Conservation (phyloP, 2,329 filamentous ascomycete species). For the Ceratocystis diversiconidia region DNA sequence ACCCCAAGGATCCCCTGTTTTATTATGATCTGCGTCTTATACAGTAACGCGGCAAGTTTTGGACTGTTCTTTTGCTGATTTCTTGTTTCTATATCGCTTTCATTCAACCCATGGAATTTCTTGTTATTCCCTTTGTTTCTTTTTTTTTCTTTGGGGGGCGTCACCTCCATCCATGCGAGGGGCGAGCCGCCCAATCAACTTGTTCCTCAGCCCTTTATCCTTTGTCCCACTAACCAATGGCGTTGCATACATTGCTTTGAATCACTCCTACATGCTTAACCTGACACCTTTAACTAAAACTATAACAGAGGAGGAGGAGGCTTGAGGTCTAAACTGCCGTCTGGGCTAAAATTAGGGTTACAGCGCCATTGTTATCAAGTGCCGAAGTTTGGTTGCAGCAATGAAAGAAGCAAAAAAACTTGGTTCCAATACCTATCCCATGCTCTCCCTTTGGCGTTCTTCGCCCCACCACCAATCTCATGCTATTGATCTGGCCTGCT, state of each 20-base stretch:
- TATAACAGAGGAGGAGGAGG: too few species aligned
- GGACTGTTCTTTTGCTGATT: not conserved
- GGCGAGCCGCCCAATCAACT: too few species aligned
- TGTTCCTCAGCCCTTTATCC: not conserved
- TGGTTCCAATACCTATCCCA: not conserved
- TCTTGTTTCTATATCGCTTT: not conserved
- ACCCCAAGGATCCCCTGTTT: not conserved
- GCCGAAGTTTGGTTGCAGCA: not conserved
- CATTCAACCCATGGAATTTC: not conserved
- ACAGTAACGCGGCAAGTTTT: not conserved
- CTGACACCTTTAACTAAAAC: not conserved
- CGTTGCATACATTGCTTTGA: not conserved
- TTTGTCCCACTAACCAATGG: not conserved
- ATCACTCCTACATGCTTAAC: not conserved
- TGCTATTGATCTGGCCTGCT: not conserved
- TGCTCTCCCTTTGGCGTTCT: not conserved
- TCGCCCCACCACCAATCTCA: not conserved
- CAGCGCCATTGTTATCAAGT: not conserved
- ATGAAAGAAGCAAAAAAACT: not conserved
- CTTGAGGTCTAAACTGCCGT: not conserved
- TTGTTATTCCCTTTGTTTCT: not conserved
- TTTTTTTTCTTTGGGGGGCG: not conserved
- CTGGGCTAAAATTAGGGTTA: not conserved
- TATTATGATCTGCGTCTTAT: slow-evolving; percentile 1
- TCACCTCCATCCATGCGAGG: not conserved